Conservation (phyloP, 2,329 filamentous ascomycete species). For the Sporothrix phasma region DNA sequence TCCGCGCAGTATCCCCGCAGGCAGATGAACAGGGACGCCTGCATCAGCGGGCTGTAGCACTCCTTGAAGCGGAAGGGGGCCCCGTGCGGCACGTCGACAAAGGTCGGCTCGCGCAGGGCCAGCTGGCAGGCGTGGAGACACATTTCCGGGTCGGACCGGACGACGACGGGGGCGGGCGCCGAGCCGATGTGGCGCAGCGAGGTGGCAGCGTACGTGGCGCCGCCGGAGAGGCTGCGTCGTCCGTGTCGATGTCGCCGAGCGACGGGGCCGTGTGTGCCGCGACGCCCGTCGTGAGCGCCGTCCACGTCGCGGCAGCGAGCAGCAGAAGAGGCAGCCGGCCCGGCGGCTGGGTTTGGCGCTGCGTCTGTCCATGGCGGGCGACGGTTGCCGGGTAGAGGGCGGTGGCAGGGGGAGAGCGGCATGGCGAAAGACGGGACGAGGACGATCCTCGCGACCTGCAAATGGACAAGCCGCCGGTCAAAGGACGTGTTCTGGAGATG, state of each 20-base stretch:
- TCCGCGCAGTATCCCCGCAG: slow-evolving; percentile 27
- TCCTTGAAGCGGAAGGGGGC: slow-evolving; percentile 2
- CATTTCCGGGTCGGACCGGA: not conserved
- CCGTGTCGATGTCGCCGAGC: not conserved
- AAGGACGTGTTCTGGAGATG: not conserved
- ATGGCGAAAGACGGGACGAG: not conserved
- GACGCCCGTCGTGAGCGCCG: not conserved
- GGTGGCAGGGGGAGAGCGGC: not conserved
- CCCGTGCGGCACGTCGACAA: slow-evolving; percentile 6
- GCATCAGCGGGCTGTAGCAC: slow-evolving; percentile 13
- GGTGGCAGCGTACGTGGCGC: not conserved
- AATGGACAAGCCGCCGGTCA: not conserved
- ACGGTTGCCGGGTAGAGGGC: not conserved
- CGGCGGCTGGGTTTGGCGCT: not conserved
- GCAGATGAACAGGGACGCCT: slow-evolving; percentile 29
- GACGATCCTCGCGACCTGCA: not conserved
- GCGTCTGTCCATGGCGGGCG: not conserved
- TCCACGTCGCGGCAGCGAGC: not conserved
- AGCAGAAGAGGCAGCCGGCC: not conserved
- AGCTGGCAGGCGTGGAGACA: slow-evolving; percentile 12
- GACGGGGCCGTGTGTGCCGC: not conserved
- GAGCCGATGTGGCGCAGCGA: not conserved
- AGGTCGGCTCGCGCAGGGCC: slow-evolving; percentile 3
- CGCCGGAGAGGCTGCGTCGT: not conserved
- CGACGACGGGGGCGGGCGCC: not conserved